Percentiles rank a stretch among this genome's conserved stretches.
Conservation (phyloP, 306 rosid genomes). For the Quercus dentata region DNA sequence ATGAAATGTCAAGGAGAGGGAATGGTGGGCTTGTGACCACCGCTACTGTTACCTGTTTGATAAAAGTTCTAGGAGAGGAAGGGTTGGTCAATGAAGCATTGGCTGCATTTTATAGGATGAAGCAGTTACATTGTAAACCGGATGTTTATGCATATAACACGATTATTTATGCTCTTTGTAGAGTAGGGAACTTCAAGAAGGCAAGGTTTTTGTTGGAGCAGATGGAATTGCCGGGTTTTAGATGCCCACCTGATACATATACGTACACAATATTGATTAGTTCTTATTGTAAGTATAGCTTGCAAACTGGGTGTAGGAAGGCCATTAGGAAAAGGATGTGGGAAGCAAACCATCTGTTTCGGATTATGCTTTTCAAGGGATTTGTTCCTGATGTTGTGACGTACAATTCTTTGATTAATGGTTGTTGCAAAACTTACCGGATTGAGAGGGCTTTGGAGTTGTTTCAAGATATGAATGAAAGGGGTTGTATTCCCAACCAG, state of each 20-base stretch:
- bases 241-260: constrained; percentile 67
- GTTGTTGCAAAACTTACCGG: constrained; percentile 78
- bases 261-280: constrained; percentile 75
- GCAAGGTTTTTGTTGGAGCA: constrained; percentile 71
- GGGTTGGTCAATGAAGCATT: constrained; percentile 71
- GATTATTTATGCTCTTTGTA: constrained; percentile 56
- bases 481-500: constrained; percentile 62
- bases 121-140: constrained; percentile 60
- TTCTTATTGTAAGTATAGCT: constrained; percentile 60
- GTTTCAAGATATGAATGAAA: constrained; percentile 75
- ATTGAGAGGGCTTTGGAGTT: constrained; percentile 66
- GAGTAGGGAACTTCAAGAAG: constrained; percentile 64
- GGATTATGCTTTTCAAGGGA: constrained; percentile 75
- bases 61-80: constrained; percentile 78
- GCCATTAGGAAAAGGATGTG: constrained; percentile 73
- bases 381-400: constrained; percentile 84
- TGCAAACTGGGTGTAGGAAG: constrained; percentile 74
- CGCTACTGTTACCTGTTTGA: constrained; percentile 70
- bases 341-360: constrained; percentile 79
- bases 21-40: constrained; percentile 47
- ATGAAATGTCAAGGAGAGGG: constrained; percentile 42
- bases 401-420: constrained; percentile 79
- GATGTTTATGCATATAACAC: constrained; percentile 73
- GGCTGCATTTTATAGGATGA: constrained; percentile 67
- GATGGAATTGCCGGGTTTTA: constrained; percentile 87